Percentiles rank a stretch among this genome's conserved stretches.
Conservation (phyloP, 495 filamentous ascomycete species). For the Xylaria acuta region DNA sequence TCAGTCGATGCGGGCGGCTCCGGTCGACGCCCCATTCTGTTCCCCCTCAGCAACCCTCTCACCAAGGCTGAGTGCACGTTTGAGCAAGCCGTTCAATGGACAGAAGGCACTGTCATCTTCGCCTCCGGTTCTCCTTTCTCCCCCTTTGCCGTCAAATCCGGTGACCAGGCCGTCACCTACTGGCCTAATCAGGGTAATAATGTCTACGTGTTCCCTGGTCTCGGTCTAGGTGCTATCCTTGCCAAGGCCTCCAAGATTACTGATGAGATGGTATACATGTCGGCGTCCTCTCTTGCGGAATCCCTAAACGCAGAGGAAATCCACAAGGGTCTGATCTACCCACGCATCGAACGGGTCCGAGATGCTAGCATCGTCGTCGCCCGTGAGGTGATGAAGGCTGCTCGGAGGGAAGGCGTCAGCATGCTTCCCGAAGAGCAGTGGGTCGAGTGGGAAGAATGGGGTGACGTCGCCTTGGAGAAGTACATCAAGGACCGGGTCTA, state of each 20-base stretch:
- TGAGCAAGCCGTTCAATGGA: conserved; percentile 86
- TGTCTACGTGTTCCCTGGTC: conserved; percentile 95
- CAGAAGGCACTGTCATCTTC: conserved; percentile 88
- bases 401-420: conserved; percentile 65
- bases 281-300: conserved; percentile 78
- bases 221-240: conserved; percentile 93
- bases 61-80: conserved; percentile 97
- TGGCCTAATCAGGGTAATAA: conserved; percentile 92
- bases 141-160: conserved; percentile 66
- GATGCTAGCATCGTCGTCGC: conserved; percentile 89
- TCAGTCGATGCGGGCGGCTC: conserved; percentile 70
- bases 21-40: conserved; percentile 84
- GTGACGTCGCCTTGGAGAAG: conserved; percentile 74
- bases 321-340: conserved; percentile 85
- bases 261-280: conserved; percentile 94
- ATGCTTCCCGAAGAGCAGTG: conserved; percentile 68
- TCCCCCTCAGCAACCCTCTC: conserved; percentile 92
- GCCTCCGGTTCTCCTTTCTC: conserved; percentile 95
- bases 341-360: conserved; percentile 88
- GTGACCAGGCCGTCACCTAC: conserved; percentile 71
- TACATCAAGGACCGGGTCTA: conserved; percentile 87
- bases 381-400: conserved; percentile 90
- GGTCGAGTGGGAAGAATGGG: conserved; percentile 84
- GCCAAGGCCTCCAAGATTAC: conserved; percentile 87
- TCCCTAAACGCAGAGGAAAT: conserved; percentile 82